These are phyloP conservation scores for Chrysophaeum taylorii DNA, from an alignment of 352 stramenopile species.

Conservation along the genomic window DNA sequence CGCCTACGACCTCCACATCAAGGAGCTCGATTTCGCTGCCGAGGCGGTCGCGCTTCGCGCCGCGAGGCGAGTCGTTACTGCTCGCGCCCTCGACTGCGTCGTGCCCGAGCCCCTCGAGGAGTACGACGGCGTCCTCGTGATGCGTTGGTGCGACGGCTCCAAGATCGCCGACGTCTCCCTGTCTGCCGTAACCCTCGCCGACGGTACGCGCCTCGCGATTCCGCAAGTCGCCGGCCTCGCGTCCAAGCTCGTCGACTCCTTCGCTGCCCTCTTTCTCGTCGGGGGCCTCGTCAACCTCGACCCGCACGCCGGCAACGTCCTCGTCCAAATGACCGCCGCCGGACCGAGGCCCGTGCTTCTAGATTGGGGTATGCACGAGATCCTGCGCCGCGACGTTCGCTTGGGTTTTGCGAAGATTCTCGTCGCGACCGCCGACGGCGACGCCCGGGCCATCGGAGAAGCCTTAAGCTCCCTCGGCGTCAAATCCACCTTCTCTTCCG, in stretches of 20 bases:
- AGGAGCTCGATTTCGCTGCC: not conserved
- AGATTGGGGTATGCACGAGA: slow-evolving; percentile 13
- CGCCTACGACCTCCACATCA: not conserved
- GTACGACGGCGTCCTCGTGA: not conserved
- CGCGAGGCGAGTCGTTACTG: not conserved
- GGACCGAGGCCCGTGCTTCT: slow-evolving; percentile 3
- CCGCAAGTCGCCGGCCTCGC: not conserved
- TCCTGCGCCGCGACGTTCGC: not conserved
- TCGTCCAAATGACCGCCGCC: not conserved
- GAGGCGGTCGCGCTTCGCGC: not conserved
- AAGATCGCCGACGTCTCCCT: not conserved
- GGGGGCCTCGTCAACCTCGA: slow-evolving; percentile 5
- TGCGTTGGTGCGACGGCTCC: not conserved
- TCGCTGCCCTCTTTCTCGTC: not conserved
- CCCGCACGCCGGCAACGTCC: slow-evolving; percentile 13
- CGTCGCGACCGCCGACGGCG: not conserved
- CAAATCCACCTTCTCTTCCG: not conserved
- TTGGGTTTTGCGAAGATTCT: not conserved
- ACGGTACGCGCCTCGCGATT: not conserved
- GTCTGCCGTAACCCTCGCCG: not conserved
- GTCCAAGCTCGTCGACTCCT: not conserved
- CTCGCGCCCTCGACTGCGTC: not conserved
- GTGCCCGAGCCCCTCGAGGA: not conserved
- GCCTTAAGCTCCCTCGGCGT: not conserved
- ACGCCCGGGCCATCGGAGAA: not conserved